Percentiles rank a stretch among this genome's conserved stretches.
phyloP scores from a whole-genome alignment of 257 asterid genomes.

The Cordia subcordata region DNA sequence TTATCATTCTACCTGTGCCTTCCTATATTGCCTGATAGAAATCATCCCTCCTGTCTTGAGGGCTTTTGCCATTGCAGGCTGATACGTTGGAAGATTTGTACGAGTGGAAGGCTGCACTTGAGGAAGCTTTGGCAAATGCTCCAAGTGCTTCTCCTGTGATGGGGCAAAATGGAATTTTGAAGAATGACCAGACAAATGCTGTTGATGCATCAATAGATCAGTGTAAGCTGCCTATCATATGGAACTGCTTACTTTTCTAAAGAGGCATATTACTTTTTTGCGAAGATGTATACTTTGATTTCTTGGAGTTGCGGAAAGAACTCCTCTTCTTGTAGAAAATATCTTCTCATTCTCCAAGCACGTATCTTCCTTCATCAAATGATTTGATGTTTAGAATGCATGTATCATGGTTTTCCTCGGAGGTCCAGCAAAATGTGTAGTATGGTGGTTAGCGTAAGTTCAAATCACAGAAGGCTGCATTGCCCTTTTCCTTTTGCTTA shows the following conservation, averaged over 20 bases:
- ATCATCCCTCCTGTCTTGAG: neutral
- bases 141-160: conserved; percentile 66
- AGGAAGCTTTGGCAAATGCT: conserved; percentile 88
- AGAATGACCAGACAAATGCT: conserved; percentile 60
- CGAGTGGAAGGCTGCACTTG: conserved; percentile 96
- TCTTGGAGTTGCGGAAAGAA: no score
- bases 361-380: no score
- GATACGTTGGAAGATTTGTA: conserved; percentile 87
- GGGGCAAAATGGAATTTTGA: conserved; percentile 75
- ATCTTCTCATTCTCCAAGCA: no score
- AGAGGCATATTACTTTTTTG: neutral
- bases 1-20: neutral
- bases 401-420: no score
- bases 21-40: neutral
- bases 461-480: neutral
- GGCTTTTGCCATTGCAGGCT: conserved; percentile 53
- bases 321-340: no score
- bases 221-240: conserved; percentile 31
- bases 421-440: no score
- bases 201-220: conserved; percentile 65
- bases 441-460: no score
- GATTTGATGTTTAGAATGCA: no score
- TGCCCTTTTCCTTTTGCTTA: neutral
- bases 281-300: no score
- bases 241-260: neutral